Conservation (phyloP, 805 yeast genomes). For the Yarrowia hollandica region DNA sequence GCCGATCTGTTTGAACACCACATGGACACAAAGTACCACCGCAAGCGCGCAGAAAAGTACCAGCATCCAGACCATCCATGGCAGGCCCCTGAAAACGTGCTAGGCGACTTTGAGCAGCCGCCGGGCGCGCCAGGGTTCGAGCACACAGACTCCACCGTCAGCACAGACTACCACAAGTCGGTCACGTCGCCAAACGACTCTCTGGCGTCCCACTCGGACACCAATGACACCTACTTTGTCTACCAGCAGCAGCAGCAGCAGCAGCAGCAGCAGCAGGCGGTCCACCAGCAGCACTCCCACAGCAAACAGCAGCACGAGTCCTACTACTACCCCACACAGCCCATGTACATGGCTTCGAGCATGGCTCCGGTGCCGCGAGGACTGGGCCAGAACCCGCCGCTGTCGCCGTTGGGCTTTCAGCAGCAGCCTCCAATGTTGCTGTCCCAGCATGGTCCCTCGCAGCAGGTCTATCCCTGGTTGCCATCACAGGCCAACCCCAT, state of each 20-base stretch:
- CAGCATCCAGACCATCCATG: constrained; percentile 14
- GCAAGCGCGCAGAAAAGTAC: constrained; percentile 34
- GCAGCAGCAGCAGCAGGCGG: too few species aligned
- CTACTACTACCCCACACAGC: constrained; percentile 3
- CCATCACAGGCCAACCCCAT: neutral
- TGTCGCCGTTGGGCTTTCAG: too few species aligned
- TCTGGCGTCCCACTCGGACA: neutral
- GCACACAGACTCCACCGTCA: too few species aligned
- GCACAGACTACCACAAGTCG: neutral
- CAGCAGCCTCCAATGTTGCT: neutral
- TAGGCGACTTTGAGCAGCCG: neutral
- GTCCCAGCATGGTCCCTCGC: neutral
- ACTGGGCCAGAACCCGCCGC: neutral
- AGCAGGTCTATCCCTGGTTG: constrained; percentile 4
- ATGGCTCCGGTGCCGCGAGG: neutral
- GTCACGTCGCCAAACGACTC: neutral
- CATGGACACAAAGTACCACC: constrained; percentile 40
- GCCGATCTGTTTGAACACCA: constrained; percentile 43
- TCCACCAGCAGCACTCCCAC: constrained; percentile 3
- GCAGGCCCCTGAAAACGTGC: neutral
- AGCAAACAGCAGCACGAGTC: neutral
- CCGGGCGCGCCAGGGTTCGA: neutral
- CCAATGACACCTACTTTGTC: neutral
- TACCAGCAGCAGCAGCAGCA: constrained; percentile 1
- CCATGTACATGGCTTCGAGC: neutral